Evolutionary conservation across 2,329 filamentous ascomycete genomes (phyloP).

Genomic region (Aspergillus piperis): DNA sequence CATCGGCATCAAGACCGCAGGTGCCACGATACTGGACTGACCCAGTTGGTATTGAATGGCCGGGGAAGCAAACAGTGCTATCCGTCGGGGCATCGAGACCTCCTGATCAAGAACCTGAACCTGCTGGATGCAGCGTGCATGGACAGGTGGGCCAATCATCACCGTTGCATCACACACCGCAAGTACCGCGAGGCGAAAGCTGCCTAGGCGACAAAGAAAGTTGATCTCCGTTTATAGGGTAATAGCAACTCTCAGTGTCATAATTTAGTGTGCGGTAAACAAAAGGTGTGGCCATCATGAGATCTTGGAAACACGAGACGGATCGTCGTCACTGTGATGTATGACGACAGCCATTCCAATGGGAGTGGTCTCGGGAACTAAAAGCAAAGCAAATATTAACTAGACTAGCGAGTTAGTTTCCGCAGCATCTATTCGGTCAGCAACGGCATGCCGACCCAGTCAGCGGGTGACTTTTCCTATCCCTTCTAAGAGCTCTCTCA

Average conservation of each 20-base stretch:
- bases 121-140: neutral
- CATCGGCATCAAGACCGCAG: neutral
- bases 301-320: neutral
- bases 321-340: slow-evolving; percentile 9
- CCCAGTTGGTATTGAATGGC: neutral
- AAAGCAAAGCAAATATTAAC: neutral
- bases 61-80: neutral
- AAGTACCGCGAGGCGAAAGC: slow-evolving; percentile 1
- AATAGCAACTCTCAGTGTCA: neutral
- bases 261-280: neutral
- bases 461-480: slow-evolving; percentile 2
- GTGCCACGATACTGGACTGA: neutral
- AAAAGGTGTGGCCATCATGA: neutral
- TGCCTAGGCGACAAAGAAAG: neutral
- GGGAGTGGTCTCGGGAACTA: neutral
- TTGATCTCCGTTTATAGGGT: neutral
- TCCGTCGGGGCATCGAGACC: too few species aligned
- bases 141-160: slow-evolving; percentile 8
- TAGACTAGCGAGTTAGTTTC: neutral
- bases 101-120: neutral
- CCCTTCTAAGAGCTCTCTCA: neutral
- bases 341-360: neutral
- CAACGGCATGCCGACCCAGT: slow-evolving; percentile 9
- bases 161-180: slow-evolving; percentile 20
- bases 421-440: slow-evolving; percentile 2